Evolutionary conservation across 306 rosid genomes (phyloP), one percentile per base, ranked within the genome.

Genomic region (Prosopis cineraria): DNA sequence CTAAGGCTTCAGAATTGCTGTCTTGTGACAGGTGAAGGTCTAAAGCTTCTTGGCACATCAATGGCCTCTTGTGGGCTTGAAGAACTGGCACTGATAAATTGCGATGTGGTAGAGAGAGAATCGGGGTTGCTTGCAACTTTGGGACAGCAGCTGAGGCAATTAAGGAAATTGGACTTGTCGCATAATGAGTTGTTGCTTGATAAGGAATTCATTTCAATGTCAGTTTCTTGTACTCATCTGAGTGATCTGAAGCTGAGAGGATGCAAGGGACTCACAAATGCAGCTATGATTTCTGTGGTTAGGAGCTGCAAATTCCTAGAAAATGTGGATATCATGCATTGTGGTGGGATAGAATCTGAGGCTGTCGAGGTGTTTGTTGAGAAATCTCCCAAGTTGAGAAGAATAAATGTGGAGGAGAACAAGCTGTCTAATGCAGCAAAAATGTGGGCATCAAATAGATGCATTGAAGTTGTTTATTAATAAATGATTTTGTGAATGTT

Each of bases 101-200:
- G 99, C 62, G 91, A 95, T 45, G 93, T 93, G 10, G 94, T 95
- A 11, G 99, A 88, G 56, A 87, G 96, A 81, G 98, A 91, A 39
- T 81, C 88, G 0, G 99, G 99, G 3, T 73, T 95, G 82, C 86
- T 95, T 78, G 90, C 96, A 31, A 81, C 93, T 3, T 66, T 95
- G 70, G 99, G 99, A 9, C 99, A 95, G 82, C 84, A 80, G 79
- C 79, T 92, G 75, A 89, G 83, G 86, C 52, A 72, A 24, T 79
- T 95, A 33, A 95, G 82, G 86, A 95, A 84, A 60, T 16, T 95
- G 41, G 96, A 95, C 60, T 82, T 95, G 83, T 92, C 99, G 5
- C 85, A 91, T 12, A 95, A 93, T 50, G 98, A 93, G 77, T 80
- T 82, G 90, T 76, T 95, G 85, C 44, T 72, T 3, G 98, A 93